phyloP scores from a whole-genome alignment of 2,329 filamentous ascomycete species.

The Ophiognomonia clavigignenti-juglandacearum region DNA sequence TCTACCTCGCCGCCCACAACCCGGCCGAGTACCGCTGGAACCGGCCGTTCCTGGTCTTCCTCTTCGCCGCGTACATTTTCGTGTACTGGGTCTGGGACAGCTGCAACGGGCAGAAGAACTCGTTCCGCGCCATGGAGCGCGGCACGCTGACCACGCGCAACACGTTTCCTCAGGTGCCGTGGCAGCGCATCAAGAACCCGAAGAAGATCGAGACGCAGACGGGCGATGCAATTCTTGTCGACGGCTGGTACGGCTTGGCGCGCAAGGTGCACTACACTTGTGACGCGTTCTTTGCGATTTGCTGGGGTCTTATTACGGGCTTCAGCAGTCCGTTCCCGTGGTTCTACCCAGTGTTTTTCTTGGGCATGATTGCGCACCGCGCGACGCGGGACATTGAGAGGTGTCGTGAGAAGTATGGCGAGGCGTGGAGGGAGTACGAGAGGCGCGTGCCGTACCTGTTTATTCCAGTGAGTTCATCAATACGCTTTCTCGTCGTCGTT shows the following conservation, averaged over 20 bases:
- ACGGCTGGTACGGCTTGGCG: conserved; percentile 73
- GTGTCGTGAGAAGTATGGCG: conserved; percentile 74
- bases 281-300: conserved; percentile 71
- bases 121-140: conserved; percentile 67
- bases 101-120: conserved; percentile 79
- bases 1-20: conserved; percentile 73
- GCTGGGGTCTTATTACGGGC: conserved; percentile 77
- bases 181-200: conserved; percentile 70
- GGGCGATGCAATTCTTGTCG: conserved; percentile 66
- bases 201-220: conserved; percentile 63
- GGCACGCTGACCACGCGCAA: conserved; percentile 60
- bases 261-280: conserved; percentile 78
- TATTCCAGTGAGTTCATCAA: conserved; percentile 51
- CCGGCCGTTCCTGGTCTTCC: conserved; percentile 51
- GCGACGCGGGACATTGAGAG: conserved; percentile 69
- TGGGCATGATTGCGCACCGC: conserved; percentile 73
- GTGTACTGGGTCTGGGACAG: conserved; percentile 84
- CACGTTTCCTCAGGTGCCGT: conserved; percentile 76
- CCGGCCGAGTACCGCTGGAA: conserved; percentile 66
- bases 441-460: conserved; percentile 76
- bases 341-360: conserved; percentile 85
- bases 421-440: conserved; percentile 78
- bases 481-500: conserved; percentile 23
- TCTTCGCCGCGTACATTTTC: conserved; percentile 64
- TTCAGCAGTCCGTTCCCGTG: conserved; percentile 79